Conservation (phyloP, 257 asterid genomes). For the Echium plantagineum region DNA sequence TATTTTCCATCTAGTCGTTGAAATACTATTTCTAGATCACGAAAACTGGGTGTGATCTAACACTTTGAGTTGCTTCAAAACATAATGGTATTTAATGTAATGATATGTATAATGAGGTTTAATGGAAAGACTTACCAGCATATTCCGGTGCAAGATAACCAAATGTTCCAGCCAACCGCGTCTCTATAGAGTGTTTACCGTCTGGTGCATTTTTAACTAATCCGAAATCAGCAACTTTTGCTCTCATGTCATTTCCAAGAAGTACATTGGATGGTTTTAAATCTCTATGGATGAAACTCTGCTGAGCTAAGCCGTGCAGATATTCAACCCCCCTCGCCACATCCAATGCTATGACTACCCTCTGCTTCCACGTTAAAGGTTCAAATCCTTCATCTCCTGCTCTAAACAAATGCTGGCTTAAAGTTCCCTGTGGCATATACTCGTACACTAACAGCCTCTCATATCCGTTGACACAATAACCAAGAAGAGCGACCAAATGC, state of each 20-base stretch:
- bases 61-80: no score
- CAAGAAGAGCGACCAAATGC: slow-evolving; percentile 66
- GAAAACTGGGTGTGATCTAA: no score
- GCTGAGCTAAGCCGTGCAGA: slow-evolving; percentile 67
- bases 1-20: no score
- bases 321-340: slow-evolving; percentile 93
- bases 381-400: slow-evolving; percentile 18
- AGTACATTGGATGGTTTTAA: slow-evolving; percentile 81
- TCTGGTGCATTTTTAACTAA: slow-evolving; percentile 68
- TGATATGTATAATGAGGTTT: not conserved
- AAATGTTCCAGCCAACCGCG: slow-evolving; percentile 81
- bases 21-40: no score
- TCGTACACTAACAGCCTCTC: slow-evolving; percentile 83
- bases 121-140: slow-evolving; percentile 36
- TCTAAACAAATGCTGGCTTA: slow-evolving; percentile 49
- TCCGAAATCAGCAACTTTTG: slow-evolving; percentile 93
- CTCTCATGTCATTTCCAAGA: slow-evolving; percentile 75
- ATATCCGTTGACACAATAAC: slow-evolving; percentile 57
- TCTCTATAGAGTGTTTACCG: slow-evolving; percentile 48
- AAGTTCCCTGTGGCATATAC: slow-evolving; percentile 80
- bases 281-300: slow-evolving; percentile 86
- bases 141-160: slow-evolving; percentile 98
- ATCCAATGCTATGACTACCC: slow-evolving; percentile 63
- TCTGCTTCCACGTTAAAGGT: slow-evolving; percentile 62
- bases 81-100: not conserved